phyloP scores from a whole-genome alignment of 2,329 filamentous ascomycete species.

The Cyclaneusma minus region DNA sequence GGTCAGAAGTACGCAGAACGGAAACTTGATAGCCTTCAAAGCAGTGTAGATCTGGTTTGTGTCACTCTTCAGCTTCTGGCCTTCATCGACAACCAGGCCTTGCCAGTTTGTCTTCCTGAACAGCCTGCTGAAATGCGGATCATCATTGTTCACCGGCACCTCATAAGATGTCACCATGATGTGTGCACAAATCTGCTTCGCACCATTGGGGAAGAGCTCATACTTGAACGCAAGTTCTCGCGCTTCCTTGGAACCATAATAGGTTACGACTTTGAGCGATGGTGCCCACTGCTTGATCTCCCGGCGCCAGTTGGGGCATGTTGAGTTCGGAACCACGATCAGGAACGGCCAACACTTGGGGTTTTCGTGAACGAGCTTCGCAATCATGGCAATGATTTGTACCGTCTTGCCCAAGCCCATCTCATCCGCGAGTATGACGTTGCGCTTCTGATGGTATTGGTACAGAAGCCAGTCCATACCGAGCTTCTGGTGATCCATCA shows the following conservation, averaged over 20 bases:
- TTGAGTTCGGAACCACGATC: slow-evolving; percentile 85
- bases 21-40: slow-evolving; percentile 56
- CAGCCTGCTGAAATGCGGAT: slow-evolving; percentile 47
- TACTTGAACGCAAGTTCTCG: slow-evolving; percentile 66
- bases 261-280: slow-evolving; percentile 74
- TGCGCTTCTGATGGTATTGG: slow-evolving; percentile 70
- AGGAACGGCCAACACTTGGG: slow-evolving; percentile 78
- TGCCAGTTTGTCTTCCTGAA: slow-evolving; percentile 68
- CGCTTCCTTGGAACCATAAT: slow-evolving; percentile 63
- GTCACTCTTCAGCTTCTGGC: slow-evolving; percentile 90
- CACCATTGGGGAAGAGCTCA: slow-evolving; percentile 63
- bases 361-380: slow-evolving; percentile 51
- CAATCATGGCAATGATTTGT: slow-evolving; percentile 73
- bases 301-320: slow-evolving; percentile 92
- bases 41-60: slow-evolving; percentile 66
- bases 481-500: slow-evolving; percentile 90
- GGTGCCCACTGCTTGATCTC: slow-evolving; percentile 94
- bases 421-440: slow-evolving; percentile 86
- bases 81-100: slow-evolving; percentile 84
- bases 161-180: slow-evolving; percentile 94
- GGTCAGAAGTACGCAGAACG: slow-evolving; percentile 75
- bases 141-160: slow-evolving; percentile 63
- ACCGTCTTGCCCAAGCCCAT: slow-evolving; percentile 98
- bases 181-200: slow-evolving; percentile 64
- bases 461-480: slow-evolving; percentile 92